phyloP scores from a whole-genome alignment of 169 alveolate genomes.

The Blepharisma undulans region DNA sequence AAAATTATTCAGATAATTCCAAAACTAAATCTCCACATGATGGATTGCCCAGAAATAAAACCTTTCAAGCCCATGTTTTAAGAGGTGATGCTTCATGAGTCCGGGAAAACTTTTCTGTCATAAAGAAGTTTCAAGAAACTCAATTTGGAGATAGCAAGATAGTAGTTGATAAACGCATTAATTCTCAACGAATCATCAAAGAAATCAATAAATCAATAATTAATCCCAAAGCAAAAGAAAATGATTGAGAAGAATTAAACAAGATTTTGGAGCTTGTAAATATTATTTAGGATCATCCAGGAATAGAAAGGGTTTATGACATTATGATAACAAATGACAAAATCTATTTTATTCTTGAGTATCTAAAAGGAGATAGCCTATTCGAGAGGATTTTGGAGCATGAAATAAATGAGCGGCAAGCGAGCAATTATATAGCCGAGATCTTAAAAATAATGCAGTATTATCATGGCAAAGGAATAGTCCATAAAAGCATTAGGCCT shows the following conservation, averaged over 20 bases:
- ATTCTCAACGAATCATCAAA: not conserved
- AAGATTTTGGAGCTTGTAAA: not conserved
- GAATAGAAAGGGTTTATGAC: conserved; percentile 55
- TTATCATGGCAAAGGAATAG: not conserved
- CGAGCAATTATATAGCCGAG: conserved; percentile 56
- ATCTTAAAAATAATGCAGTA: conserved; percentile 51
- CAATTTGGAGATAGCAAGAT: not conserved
- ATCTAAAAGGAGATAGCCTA: not conserved
- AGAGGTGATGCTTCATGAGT: not conserved
- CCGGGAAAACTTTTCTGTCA: not conserved
- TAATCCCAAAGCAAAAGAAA: not conserved
- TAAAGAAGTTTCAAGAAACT: not conserved
- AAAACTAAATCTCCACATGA: not conserved
- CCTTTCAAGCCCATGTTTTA: not conserved
- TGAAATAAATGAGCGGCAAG: conserved; percentile 50
- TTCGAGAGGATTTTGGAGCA: conserved; percentile 53
- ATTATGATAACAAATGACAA: conserved; percentile 70
- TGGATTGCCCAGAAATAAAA: not conserved
- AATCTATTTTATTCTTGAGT: conserved; percentile 88
- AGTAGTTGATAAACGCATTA: not conserved
- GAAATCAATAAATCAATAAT: not conserved
- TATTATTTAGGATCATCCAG: conserved; percentile 43
- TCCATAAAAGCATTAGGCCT: not conserved
- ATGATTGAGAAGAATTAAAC: not conserved
- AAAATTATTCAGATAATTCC: not conserved